Percentiles rank a stretch among this genome's conserved stretches.
These are phyloP conservation scores for Plasmodium relictum DNA, from an alignment of 169 alveolate genomes.

Conservation along the genomic window DNA sequence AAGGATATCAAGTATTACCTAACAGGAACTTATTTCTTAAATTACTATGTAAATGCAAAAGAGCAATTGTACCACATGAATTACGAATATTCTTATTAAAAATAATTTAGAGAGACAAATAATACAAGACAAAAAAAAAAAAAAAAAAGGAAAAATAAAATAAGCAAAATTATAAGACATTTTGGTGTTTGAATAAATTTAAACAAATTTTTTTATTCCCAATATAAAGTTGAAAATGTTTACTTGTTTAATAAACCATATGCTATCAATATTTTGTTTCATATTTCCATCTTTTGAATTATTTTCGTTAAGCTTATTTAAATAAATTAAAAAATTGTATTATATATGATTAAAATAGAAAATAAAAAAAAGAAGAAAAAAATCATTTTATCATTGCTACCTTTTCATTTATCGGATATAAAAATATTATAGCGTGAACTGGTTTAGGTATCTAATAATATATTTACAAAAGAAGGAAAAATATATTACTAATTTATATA, in stretches of 20 bases:
- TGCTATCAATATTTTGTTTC: constrained; percentile 1
- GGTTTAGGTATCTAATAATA: constrained; percentile 64
- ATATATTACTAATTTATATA: background rate
- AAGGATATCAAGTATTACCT: constrained; percentile 4
- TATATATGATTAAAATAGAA: background rate
- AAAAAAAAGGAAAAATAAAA: constrained; percentile 1
- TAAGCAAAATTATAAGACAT: background rate
- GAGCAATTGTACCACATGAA: constrained; percentile 66
- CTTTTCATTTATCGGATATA: constrained; percentile 43
- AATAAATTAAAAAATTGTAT: background rate
- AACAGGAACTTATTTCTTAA: constrained; percentile 31
- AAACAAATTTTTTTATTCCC: background rate
- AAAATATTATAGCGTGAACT: constrained; percentile 57
- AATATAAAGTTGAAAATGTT: background rate
- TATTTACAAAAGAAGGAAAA: background rate
- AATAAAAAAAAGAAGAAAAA: constrained; percentile 27
- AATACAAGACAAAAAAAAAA: too few species aligned
- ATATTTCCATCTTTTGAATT: constrained; percentile 3
- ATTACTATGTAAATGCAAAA: constrained; percentile 42
- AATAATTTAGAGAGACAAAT: background rate
- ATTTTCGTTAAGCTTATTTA: background rate
- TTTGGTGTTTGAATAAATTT: background rate
- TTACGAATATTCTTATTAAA: constrained; percentile 37
- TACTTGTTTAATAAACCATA: constrained; percentile 74
- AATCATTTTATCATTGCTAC: constrained; percentile 15